Conservation (phyloP, 1,284 basidiomycete genomes). For the Sutorius eximius region DNA sequence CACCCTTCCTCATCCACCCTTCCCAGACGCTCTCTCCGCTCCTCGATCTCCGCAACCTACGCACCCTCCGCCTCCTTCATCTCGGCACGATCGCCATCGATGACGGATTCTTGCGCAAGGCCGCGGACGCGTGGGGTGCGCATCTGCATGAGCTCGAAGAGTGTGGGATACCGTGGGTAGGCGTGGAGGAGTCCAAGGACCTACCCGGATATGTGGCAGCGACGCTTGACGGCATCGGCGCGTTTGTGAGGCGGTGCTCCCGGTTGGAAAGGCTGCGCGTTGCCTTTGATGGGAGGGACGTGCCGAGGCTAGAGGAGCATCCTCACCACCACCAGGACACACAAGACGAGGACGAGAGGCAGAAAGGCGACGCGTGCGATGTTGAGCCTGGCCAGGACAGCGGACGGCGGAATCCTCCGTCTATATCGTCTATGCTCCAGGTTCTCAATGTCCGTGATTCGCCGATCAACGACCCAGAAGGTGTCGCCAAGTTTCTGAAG, state of each 20-base stretch:
- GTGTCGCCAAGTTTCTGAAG: slow-evolving; percentile 31
- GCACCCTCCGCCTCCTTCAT: slow-evolving; percentile 26
- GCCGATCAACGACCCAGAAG: slow-evolving; percentile 25
- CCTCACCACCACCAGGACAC: background rate
- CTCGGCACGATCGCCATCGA: slow-evolving; percentile 31
- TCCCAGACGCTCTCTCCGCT: slow-evolving; percentile 26
- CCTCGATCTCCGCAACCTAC: slow-evolving; percentile 20
- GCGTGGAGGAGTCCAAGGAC: slow-evolving; percentile 19
- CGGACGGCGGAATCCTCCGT: background rate
- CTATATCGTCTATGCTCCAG: slow-evolving; percentile 11
- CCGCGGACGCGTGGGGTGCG: slow-evolving; percentile 28
- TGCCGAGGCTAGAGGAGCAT: background rate
- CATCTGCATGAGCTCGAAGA: slow-evolving; percentile 29
- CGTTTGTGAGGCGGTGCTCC: slow-evolving; percentile 22
- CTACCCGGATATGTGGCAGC: slow-evolving; percentile 14
- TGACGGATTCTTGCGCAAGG: slow-evolving; percentile 27
- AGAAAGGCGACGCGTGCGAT: background rate
- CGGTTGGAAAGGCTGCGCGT: slow-evolving; percentile 20
- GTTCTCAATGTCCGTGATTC: slow-evolving; percentile 34
- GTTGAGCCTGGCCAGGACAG: background rate
- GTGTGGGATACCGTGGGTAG: slow-evolving; percentile 30
- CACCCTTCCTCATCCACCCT: slow-evolving; percentile 27
- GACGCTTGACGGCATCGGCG: slow-evolving; percentile 27
- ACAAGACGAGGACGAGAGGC: background rate
- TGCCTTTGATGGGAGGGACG: slow-evolving; percentile 25